A percentile compares a stretch with the other conserved stretches of the same genome.
Conservation (phyloP, 2,329 filamentous ascomycete species). For the Fusarium sp. region DNA sequence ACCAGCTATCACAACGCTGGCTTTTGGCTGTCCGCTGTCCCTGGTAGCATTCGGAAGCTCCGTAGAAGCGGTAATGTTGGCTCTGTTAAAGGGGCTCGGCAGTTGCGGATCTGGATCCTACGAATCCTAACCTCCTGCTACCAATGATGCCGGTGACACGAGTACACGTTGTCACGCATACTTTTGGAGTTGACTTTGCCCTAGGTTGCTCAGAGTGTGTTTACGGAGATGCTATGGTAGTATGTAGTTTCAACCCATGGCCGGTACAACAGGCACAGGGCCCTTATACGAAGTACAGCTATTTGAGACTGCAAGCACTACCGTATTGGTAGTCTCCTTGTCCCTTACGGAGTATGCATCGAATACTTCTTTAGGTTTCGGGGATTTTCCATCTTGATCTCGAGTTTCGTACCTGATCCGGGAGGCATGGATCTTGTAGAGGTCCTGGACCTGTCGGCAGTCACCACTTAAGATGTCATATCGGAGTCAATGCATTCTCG, state of each 20-base stretch:
- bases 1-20: background rate
- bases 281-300: conserved; percentile 15
- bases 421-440: background rate
- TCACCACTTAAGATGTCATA: background rate
- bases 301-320: background rate
- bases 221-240: background rate
- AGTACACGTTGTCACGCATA: background rate
- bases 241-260: conserved; percentile 13
- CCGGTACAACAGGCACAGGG: conserved; percentile 9
- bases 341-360: background rate
- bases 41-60: conserved; percentile 10
- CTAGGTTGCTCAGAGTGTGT: conserved; percentile 11
- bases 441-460: background rate
- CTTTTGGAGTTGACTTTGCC: conserved; percentile 1
- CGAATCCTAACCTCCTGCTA: background rate
- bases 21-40: background rate
- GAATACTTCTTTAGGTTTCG: background rate
- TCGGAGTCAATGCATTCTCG: background rate
- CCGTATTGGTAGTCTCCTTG: background rate
- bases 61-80: background rate
- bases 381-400: background rate
- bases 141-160: background rate
- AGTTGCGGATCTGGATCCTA: background rate
- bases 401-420: background rate
- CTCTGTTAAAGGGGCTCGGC: conserved; percentile 1